Evolutionary conservation across 2,329 filamentous ascomycete species (phyloP).

Genomic region (Trichoderma aggressivum): DNA sequence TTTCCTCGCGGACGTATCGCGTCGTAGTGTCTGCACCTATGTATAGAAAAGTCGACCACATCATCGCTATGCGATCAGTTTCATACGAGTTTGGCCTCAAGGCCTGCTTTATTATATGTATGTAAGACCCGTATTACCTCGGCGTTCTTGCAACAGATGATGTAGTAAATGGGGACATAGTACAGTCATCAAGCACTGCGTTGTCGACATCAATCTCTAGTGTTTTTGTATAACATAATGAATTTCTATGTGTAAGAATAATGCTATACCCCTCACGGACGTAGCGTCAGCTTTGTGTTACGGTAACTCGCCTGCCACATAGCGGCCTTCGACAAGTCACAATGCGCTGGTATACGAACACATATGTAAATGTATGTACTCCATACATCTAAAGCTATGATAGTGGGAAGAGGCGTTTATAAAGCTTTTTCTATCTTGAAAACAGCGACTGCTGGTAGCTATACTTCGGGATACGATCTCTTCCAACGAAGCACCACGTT

Average conservation of each 20-base stretch:
- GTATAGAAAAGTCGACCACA: not conserved
- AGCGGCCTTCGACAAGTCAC: not conserved
- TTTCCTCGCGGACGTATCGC: too few species aligned
- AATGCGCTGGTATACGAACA: not conserved
- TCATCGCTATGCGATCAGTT: not conserved
- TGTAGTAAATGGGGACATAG: not conserved
- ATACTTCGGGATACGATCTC: not conserved
- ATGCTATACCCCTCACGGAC: not conserved
- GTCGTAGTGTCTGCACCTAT: too few species aligned
- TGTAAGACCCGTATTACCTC: not conserved
- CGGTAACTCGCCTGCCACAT: not conserved
- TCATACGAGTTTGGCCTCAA: not conserved
- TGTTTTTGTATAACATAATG: not conserved
- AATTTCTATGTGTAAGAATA: not conserved
- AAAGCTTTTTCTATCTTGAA: not conserved
- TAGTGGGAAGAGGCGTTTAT: not conserved
- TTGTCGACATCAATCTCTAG: not conserved
- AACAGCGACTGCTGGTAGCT: rapidly evolving
- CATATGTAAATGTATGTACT: not conserved
- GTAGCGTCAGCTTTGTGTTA: not conserved
- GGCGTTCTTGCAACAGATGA: not conserved
- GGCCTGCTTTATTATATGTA: not conserved
- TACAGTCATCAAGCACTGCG: not conserved
- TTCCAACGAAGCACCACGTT: not conserved
- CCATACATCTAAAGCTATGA: not conserved